phyloP scores from a whole-genome alignment of 1,139 yeast genomes.

The Suhomyces bolitotheri region DNA sequence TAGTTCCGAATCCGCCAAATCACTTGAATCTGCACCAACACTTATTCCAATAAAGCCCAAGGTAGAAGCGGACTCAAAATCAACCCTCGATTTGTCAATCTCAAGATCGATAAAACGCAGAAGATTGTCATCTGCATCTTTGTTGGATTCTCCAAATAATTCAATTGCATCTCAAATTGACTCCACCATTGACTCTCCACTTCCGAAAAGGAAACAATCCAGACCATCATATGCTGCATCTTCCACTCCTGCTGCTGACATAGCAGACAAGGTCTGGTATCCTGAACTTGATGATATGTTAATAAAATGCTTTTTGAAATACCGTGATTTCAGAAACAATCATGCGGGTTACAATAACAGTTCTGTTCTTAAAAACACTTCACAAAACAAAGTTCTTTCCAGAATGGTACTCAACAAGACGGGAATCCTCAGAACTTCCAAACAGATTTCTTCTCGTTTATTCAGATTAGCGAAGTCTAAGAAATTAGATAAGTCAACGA shows the following conservation, averaged over 20 bases:
- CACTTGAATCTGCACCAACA: constrained; percentile 13
- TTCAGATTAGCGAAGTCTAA: constrained; percentile 21
- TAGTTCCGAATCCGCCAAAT: constrained; percentile 2
- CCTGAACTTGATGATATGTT: constrained; percentile 39
- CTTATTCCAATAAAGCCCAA: constrained; percentile 12
- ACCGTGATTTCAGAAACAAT: constrained; percentile 34
- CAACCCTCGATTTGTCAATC: constrained; percentile 10
- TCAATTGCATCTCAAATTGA: constrained; percentile 42
- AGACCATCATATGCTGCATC: constrained; percentile 1
- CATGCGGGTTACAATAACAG: constrained; percentile 25
- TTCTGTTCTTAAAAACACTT: constrained; percentile 30
- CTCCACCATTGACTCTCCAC: constrained; percentile 38
- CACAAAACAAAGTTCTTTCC: constrained; percentile 45
- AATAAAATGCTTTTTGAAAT: constrained; percentile 39
- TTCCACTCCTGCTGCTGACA: constrained; percentile 5
- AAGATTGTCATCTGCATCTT: constrained; percentile 11
- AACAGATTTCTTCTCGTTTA: constrained; percentile 40
- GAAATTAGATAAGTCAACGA: constrained; percentile 19
- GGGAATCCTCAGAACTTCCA: constrained; percentile 39
- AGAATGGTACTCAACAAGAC: constrained; percentile 43
- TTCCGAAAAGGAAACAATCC: constrained; percentile 17
- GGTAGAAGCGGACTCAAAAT: constrained; percentile 4
- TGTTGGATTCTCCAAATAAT: constrained; percentile 37
- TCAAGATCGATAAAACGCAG: constrained; percentile 15
- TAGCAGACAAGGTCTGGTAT: constrained; percentile 36